Evolutionary conservation across 148 eudicot species (phyloP), one percentile per base, ranked within the genome.

Genomic region (Oxyria digyna): DNA sequence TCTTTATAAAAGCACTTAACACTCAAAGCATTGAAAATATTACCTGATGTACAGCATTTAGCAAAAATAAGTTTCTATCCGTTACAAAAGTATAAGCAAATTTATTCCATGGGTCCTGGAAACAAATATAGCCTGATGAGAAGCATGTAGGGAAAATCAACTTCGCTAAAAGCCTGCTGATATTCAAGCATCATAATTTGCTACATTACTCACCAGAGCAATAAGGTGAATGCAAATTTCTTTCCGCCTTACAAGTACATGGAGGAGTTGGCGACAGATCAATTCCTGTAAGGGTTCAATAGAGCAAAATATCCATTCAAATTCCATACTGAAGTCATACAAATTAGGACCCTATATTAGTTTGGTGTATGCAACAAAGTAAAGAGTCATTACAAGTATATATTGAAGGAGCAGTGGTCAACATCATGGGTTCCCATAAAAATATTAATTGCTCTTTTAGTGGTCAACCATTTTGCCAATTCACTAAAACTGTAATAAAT

Each of bases 31-130:
- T 24, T 67, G 2, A 54, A 59, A 33, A 43, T 49, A 77, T 74
- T 83, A 94, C 99, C 77, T 94, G 99, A 74, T 88, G 91, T 68
- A 80, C 74, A 49, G 85, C 85, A 85, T 86, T 79, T 68, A 94
- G 79, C 52, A 81, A 79, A 76, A 94, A 81, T 62, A 90, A 68
- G 68, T 42, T 78, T 73, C 84, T 81, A 13, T 89, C 90, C 72
- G 74, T 85, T 20, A 83, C 83, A 79, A 94, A 94, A 72, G 82
- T 74, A 76, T 78, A 85, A 66, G 93, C 96, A 67, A 94, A 74
- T 72, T 79, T 80, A 76, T 74, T 79, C 99, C 99, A 94, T 9
- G 99, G 83, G 38, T 85, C 99, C 99, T 94, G 85, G 83, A 84
- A 76, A 63, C 74, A 50, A 24, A 38, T 66, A 14, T 35, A 66